Conservation (phyloP, 2,329 filamentous ascomycete species). For the Scopulariopsis brevicaulis region DNA sequence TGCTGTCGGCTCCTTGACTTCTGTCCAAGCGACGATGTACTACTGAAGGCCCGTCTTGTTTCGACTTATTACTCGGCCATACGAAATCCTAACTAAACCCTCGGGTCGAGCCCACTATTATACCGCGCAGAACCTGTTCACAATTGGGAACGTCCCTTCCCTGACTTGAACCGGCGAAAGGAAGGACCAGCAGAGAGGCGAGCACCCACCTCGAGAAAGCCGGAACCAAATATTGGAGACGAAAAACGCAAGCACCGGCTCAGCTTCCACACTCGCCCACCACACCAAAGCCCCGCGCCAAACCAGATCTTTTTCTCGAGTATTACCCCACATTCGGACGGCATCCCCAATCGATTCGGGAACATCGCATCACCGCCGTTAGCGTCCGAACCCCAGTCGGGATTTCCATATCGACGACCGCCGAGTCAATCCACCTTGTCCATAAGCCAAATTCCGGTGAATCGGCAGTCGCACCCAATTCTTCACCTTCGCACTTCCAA, state of each 20-base stretch:
- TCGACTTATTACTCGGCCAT: background rate
- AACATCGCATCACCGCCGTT: background rate
- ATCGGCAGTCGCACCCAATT: background rate
- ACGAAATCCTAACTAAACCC: background rate
- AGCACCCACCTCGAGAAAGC: background rate
- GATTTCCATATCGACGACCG: background rate
- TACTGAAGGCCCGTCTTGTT: background rate
- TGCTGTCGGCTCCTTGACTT: slow-evolving; percentile 24
- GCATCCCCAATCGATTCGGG: background rate
- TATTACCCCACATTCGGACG: slow-evolving; percentile 2
- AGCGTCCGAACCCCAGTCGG: background rate
- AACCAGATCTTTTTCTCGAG: slow-evolving; percentile 4
- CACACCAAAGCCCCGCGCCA: slow-evolving; percentile 1
- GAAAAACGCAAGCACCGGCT: background rate
- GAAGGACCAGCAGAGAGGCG: too few species aligned
- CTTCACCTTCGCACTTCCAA: background rate
- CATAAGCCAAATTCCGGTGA: background rate
- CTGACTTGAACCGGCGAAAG: background rate
- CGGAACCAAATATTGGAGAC: background rate
- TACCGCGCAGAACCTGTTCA: background rate
- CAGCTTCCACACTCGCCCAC: background rate
- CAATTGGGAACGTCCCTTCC: background rate
- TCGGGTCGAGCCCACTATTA: background rate
- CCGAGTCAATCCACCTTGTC: background rate
- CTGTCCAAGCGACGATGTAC: background rate